Evolutionary conservation across 2,329 filamentous ascomycete species (phyloP).

Genomic region (Pochonia chlamydosporia): DNA sequence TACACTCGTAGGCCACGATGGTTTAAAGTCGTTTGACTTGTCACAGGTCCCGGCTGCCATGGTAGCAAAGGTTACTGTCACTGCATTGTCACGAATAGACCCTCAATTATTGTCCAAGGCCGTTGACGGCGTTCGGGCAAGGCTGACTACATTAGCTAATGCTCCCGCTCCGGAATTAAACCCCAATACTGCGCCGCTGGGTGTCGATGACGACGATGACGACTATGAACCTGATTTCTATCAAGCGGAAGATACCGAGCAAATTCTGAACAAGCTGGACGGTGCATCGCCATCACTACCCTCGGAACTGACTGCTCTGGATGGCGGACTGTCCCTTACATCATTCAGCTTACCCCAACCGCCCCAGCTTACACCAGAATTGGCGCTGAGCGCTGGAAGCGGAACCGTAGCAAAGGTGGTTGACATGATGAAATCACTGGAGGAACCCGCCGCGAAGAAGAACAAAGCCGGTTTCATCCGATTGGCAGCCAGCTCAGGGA

Average conservation of each 20-base stretch:
- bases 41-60: conserved; percentile 70
- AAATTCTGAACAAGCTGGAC: conserved; percentile 72
- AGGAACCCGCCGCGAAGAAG: conserved; percentile 58
- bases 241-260: conserved; percentile 69
- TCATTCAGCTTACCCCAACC: conserved; percentile 77
- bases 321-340: conserved; percentile 56
- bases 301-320: conserved; percentile 19
- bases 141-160: conserved; percentile 39
- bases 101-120: conserved; percentile 63
- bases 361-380: conserved; percentile 63
- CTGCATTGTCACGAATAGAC: conserved; percentile 69
- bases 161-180: conserved; percentile 43
- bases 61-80: conserved; percentile 75
- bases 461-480: conserved; percentile 72
- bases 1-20: conserved; percentile 69
- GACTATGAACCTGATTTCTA: conserved; percentile 90
- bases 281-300: conserved; percentile 50
- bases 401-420: conserved; percentile 74
- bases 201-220: conserved; percentile 72
- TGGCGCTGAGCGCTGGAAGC: conserved; percentile 68
- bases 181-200: conserved; percentile 54
- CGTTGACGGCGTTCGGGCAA: conserved; percentile 55
- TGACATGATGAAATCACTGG: conserved; percentile 66
- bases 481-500: conserved; percentile 76
- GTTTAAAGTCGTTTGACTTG: conserved; percentile 75